phyloP scores from a whole-genome alignment of 2,329 filamentous ascomycete genomes.

The Leptographium wingfieldii region DNA sequence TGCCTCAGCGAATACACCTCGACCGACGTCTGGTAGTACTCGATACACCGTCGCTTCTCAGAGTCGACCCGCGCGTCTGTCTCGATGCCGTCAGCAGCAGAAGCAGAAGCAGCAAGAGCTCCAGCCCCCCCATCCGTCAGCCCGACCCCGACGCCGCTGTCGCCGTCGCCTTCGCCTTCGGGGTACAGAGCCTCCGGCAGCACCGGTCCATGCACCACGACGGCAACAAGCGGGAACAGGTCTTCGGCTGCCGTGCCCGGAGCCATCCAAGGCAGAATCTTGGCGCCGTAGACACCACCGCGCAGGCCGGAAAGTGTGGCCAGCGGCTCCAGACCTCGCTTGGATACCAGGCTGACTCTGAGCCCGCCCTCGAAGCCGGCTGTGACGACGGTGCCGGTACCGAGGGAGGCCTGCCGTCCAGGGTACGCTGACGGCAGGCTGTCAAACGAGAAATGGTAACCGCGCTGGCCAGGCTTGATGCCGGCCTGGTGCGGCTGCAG shows the following conservation, averaged over 20 bases:
- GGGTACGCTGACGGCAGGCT: conserved; percentile 37
- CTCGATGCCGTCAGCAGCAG: neutral
- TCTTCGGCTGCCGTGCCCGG: conserved; percentile 35
- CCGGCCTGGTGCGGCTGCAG: conserved; percentile 32
- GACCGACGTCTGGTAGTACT: conserved; percentile 72
- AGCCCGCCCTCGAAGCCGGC: conserved; percentile 71
- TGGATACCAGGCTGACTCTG: conserved; percentile 61
- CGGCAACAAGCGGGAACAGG: conserved; percentile 60
- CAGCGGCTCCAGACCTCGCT: conserved; percentile 56
- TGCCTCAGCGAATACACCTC: conserved; percentile 78
- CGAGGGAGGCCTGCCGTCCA: conserved; percentile 22
- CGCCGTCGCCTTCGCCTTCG: neutral
- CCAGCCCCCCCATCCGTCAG: neutral
- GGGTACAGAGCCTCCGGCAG: conserved; percentile 24
- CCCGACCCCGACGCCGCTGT: conserved; percentile 12
- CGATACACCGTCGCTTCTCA: conserved; percentile 23
- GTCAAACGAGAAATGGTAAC: conserved; percentile 75
- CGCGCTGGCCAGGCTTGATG: conserved; percentile 51
- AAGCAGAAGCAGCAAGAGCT: neutral
- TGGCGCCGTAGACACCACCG: conserved; percentile 70
- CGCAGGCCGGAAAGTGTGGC: conserved; percentile 63
- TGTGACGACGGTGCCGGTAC: conserved; percentile 53
- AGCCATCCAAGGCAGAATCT: conserved; percentile 61
- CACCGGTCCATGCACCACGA: conserved; percentile 69
- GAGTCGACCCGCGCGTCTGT: conserved; percentile 12